These are phyloP conservation scores for Candida smagusa DNA, from an alignment of 1,139 yeast genomes.

Conservation along the genomic window DNA sequence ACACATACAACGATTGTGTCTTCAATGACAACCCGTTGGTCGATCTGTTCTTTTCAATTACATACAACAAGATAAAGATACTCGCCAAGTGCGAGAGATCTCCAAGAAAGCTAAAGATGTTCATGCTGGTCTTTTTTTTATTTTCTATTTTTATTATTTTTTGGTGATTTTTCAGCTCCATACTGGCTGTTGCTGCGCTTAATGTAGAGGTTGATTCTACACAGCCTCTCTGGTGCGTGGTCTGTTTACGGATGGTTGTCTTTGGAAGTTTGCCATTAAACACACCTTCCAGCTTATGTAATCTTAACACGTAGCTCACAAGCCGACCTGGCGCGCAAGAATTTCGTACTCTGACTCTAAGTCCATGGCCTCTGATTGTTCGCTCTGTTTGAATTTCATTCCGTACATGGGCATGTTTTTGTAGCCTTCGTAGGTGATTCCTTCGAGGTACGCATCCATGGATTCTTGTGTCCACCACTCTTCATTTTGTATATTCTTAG, in stretches of 20 bases:
- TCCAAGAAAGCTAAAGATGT: conserved; percentile 59
- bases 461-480: conserved; percentile 14
- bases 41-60: conserved; percentile 63
- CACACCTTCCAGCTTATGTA: too few relatives aligned
- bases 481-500: conserved; percentile 15
- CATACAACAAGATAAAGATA: conserved; percentile 68
- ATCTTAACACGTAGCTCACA: conserved; percentile 1
- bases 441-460: conserved; percentile 11
- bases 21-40: conserved; percentile 85
- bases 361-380: not conserved
- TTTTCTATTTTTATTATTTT: not conserved
- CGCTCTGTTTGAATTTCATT: conserved; percentile 16
- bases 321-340: too few relatives aligned
- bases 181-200: not conserved
- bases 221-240: too few relatives aligned
- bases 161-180: too few relatives aligned
- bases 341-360: too few relatives aligned
- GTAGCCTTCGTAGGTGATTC: conserved; percentile 12
- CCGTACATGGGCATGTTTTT: conserved; percentile 14
- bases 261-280: too few relatives aligned
- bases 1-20: conserved; percentile 75
- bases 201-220: not conserved
- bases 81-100: conserved; percentile 84
- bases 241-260: too few relatives aligned
- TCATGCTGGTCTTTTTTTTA: conserved; percentile 23